Evolutionary conservation across 176 grass and related monocot genomes (phyloP).

Genomic region (Dactylis glomerata): DNA sequence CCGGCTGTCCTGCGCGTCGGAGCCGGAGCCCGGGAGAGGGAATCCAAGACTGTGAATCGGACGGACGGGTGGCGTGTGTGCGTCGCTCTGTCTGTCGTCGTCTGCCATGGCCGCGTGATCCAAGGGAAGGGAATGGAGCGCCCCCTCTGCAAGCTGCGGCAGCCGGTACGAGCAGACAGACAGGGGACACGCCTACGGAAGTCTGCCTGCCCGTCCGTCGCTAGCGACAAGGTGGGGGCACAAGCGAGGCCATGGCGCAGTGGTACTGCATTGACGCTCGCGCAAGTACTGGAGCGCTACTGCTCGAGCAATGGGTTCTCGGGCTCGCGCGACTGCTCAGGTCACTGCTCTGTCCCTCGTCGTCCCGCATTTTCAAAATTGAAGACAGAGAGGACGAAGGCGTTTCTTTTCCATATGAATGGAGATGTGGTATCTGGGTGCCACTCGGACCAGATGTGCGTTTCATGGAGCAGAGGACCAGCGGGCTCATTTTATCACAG

Average conservation of each 20-base stretch:
- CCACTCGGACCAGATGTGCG: not conserved
- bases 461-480: not conserved
- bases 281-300: not conserved
- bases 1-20: no score
- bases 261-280: not conserved
- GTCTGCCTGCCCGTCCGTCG: conserved; percentile 5
- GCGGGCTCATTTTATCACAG: not conserved
- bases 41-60: conserved; percentile 19
- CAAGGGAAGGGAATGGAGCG: conserved; percentile 38
- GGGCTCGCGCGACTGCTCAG: not conserved
- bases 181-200: conserved; percentile 5
- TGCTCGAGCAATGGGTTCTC: not conserved
- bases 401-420: no score
- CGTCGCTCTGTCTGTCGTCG: not conserved
- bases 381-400: no score
- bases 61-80: not conserved
- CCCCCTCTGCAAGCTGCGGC: not conserved
- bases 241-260: not conserved
- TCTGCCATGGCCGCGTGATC: conserved; percentile 32
- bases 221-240: conserved; percentile 10
- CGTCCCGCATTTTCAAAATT: no score
- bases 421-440: no score
- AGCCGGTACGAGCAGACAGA: not conserved
- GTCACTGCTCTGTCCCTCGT: no score
- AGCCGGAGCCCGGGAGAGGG: no score